A percentile compares a stretch with the other conserved stretches of the same genome.
Conservation (phyloP, 2,329 filamentous ascomycete genomes). For the Trichophyton verrucosum region DNA sequence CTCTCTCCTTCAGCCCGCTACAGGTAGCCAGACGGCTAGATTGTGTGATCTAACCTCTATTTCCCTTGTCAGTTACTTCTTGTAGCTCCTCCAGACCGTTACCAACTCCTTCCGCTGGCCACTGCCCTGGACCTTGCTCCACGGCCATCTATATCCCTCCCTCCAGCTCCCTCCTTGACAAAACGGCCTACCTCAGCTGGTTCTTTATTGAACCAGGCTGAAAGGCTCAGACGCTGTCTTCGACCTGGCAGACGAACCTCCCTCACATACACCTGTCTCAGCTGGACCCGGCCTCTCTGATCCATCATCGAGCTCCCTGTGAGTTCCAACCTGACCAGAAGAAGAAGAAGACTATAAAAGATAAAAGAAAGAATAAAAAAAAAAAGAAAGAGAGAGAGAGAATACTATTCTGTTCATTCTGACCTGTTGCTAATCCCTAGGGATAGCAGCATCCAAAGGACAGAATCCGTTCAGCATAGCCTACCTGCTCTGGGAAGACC, state of each 20-base stretch:
- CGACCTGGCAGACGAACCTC: constrained; percentile 62
- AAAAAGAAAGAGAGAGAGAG: too few relatives aligned
- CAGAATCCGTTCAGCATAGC: neutral
- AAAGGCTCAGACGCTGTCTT: constrained; percentile 37
- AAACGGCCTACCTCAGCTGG: constrained; percentile 31
- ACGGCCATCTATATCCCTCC: neutral
- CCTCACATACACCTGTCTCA: constrained; percentile 46
- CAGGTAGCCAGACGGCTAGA: neutral
- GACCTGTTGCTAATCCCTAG: constrained; percentile 13
- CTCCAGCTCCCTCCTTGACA: neutral
- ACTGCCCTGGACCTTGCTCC: constrained; percentile 1
- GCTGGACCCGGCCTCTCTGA: constrained; percentile 56
- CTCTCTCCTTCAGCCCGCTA: neutral
- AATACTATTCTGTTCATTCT: neutral
- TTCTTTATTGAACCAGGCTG: constrained; percentile 33
- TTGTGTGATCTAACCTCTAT: neutral
- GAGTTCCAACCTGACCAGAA: constrained; percentile 27
- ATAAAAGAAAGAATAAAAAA: too few relatives aligned
- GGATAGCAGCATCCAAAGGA: constrained; percentile 1
- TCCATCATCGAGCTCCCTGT: constrained; percentile 42
- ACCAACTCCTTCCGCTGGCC: neutral
- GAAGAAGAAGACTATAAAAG: neutral
- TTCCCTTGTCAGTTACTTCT: neutral
- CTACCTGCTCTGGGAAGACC: constrained; percentile 7
- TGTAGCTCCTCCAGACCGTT: neutral